Base-by-base conservation (phyloP, 2,329 filamentous ascomycete species). In the Colletotrichum brevisporum region DNA sequence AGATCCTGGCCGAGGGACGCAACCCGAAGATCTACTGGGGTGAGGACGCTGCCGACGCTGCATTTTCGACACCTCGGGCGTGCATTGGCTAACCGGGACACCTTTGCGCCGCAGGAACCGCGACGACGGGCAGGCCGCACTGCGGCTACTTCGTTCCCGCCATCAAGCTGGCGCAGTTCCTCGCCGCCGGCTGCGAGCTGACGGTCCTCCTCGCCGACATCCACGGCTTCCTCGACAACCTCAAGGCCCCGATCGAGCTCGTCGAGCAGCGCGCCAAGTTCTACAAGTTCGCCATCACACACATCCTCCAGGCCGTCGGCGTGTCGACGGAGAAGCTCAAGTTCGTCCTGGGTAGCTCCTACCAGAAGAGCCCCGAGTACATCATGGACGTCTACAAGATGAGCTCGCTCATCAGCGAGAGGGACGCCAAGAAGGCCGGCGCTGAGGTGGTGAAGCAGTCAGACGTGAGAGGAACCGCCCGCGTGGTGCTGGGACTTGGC, bases 361-460 rank as follows among this genome's bases (percentile, higher is more conserved):
- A 97, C 88, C 94, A 98, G 78, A 89, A 87, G 75, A 87, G 80
- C 67, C 77, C 86, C 26, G 86, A 90, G 50, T 98, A 98, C 83
- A 70, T 91, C 69, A 96, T 97, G 93, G 95, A 98, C 78, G 82
- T 97, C 41, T 95, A 95, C 83, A 90, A 92, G 77, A 79, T 98
- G 72, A 88, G 87, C 53, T 89, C 89, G 4, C 81, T 93, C 61
- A 89, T 92, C 5, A 91, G 91, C 15, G 90, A 94, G 81, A 90
- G 95, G 77, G 91, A 96, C 76, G 94, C 94, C 16, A 94, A 94
- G 81, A 96, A 94, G 81, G 95, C 95, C 0, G 95, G 95, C 47
- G 93, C 94, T 2, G 96, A 98, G 81, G 90, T 98, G 8, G 95
- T 99, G 73, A 98, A 98, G 86, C 94, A 98, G 83, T 90, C 92